Evolutionary conservation across 1,284 basidiomycete species (phyloP), one percentile per base, ranked within the genome.

Genomic region (Agroathelia rolfsii): DNA sequence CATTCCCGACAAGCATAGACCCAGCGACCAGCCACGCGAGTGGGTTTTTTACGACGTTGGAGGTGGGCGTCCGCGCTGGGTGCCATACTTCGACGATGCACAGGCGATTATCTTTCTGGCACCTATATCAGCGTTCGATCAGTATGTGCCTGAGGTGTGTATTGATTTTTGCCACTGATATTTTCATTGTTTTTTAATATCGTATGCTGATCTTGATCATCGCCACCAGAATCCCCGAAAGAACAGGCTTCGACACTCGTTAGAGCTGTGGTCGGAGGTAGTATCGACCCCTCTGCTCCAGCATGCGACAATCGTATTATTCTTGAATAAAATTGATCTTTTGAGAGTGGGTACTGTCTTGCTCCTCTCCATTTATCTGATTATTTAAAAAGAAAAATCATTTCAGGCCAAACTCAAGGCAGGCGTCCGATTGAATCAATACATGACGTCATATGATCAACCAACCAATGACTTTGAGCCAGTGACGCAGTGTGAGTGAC

Each of bases 1-100:
- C n/a, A 64, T 85, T 8, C 62, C 67, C 12, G 62, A 63, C 20
- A n/a, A n/a, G n/a, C n/a, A n/a, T n/a, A n/a, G n/a, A n/a, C 64
- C 66, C n/a, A 62, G 61, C 32, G 72, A 70, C 43, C 62, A 62
- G 41, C 76, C 69, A 4, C 61, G 72, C 3, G 69, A 76, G 44
- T 86, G 82, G 82, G 72, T 71, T 41, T 76, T 86, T 26, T 86
- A 82, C 52, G 81, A 85, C 47, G 82, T 85, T n/a, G 82, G 81
- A 37, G 81, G 80, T 20, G 65, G 80, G 22, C 64, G 75, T 37
- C 75, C 75, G 44, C 78, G 85, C 50, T 87, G 83, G 83, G 79
- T 76, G 14, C 81, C 83, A 5, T 86, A 83, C 53, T 86, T 86
- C 44, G 76, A 82, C 44, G 76, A 84, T 52, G 78, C 81, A 21